A percentile compares a stretch with the other conserved stretches of the same genome.
These are phyloP conservation scores for Phaeotremella fagi DNA, from an alignment of 768 basidiomycete genomes.

Conservation along the genomic window DNA sequence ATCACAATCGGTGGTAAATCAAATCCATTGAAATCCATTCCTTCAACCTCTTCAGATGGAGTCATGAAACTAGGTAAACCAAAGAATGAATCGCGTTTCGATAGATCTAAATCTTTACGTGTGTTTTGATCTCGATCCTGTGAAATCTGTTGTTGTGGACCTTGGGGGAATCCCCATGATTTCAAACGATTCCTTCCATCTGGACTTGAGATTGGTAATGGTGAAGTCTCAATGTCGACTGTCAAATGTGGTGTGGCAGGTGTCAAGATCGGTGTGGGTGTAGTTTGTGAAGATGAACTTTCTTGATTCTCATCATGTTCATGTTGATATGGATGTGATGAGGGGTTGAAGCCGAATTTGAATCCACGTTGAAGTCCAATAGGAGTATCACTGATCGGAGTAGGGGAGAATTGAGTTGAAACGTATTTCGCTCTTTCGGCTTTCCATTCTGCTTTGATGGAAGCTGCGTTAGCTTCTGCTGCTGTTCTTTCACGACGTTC, in stretches of 20 bases:
- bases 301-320: not conserved
- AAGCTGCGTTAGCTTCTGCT: slow-evolving; percentile 21
- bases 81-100: slow-evolving; percentile 21
- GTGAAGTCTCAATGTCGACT: slow-evolving; percentile 2
- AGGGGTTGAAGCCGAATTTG: not conserved
- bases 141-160: not conserved
- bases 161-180: slow-evolving; percentile 26
- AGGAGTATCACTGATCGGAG: not conserved
- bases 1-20: slow-evolving; percentile 8
- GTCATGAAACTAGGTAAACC: not conserved
- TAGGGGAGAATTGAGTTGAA: not conserved
- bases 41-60: not conserved
- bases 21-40: not conserved
- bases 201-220: not conserved
- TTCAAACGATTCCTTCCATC: slow-evolving; percentile 6
- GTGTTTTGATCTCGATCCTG: not conserved
- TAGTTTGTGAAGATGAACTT: not conserved
- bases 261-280: not conserved
- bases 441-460: not conserved
- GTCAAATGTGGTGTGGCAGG: not conserved
- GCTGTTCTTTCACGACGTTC: slow-evolving; percentile 43
- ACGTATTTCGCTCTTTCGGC: not conserved
- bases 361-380: not conserved
- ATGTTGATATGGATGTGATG: not conserved
- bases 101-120: no score